Conservation (phyloP, 2,329 filamentous ascomycete genomes). For the Fusarium compactum region DNA sequence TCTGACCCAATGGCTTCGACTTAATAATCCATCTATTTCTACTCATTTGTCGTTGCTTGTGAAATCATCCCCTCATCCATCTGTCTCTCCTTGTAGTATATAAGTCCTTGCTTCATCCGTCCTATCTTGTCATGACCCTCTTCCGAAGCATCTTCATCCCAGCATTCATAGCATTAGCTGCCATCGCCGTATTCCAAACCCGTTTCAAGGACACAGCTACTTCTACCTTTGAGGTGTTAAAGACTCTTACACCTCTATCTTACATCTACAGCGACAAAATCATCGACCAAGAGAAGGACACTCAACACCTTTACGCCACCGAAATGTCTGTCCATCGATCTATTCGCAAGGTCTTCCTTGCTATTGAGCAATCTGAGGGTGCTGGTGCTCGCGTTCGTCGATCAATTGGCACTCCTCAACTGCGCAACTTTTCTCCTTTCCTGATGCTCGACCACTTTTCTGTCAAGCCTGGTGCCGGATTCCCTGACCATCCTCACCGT, state of each 20-base stretch:
- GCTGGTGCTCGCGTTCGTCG: slow-evolving; percentile 88
- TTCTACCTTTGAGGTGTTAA: slow-evolving; percentile 34
- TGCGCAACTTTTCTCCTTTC: slow-evolving; percentile 91
- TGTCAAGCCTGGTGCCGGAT: slow-evolving; percentile 83
- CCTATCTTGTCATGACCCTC: slow-evolving; percentile 49
- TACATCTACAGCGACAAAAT: slow-evolving; percentile 1
- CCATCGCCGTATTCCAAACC: slow-evolving; percentile 46
- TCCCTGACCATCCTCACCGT: slow-evolving; percentile 87
- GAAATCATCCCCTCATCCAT: slow-evolving; percentile 31
- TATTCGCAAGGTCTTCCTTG: slow-evolving; percentile 86
- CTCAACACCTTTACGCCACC: slow-evolving; percentile 51
- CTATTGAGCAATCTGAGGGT: slow-evolving; percentile 87
- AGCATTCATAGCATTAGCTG: slow-evolving; percentile 48
- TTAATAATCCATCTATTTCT: slow-evolving; percentile 39
- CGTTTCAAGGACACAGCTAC: slow-evolving; percentile 40
- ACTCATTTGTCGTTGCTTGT: slow-evolving; percentile 37
- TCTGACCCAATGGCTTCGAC: slow-evolving; percentile 22
- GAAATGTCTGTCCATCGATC: slow-evolving; percentile 77
- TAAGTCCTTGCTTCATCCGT: slow-evolving; percentile 32
- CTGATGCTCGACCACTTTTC: slow-evolving; percentile 96
- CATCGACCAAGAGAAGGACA: slow-evolving; percentile 14
- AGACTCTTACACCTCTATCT: slow-evolving; percentile 15
- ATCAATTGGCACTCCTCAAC: slow-evolving; percentile 84
- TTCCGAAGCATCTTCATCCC: slow-evolving; percentile 47
- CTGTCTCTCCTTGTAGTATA: slow-evolving; percentile 33